Conservation (phyloP, 2,329 filamentous ascomycete species). For the Calycina herbarum region DNA sequence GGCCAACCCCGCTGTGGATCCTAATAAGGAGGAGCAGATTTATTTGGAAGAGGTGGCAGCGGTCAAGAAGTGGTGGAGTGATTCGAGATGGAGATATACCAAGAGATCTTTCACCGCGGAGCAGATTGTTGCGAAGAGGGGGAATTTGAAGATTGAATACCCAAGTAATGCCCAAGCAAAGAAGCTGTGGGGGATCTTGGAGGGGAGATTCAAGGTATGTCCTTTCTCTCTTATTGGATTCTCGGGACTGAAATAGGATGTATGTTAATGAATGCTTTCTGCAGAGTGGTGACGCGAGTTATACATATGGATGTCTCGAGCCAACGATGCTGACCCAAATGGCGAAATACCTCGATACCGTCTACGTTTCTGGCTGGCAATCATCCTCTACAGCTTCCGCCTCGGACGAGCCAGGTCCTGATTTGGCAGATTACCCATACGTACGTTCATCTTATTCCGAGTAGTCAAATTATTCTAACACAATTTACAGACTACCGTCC, state of each 20-base stretch:
- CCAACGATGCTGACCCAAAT: conserved; percentile 99
- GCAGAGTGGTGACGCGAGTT: conserved; percentile 81
- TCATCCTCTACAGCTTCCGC: conserved; percentile 94
- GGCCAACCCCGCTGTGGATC: conserved; percentile 57
- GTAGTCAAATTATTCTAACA: conserved; percentile 10
- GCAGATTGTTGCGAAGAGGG: conserved; percentile 94
- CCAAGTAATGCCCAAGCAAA: conserved; percentile 86
- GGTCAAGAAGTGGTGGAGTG: conserved; percentile 92
- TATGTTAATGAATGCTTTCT: conserved; percentile 21
- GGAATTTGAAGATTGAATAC: conserved; percentile 87
- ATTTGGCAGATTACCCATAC: conserved; percentile 97
- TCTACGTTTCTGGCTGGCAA: conserved; percentile 99
- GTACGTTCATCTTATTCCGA: conserved; percentile 47
- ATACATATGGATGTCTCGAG: conserved; percentile 95
- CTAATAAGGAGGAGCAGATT: conserved; percentile 54
- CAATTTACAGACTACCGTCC: conserved; percentile 77
- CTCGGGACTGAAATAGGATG: background rate
- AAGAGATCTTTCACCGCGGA: conserved; percentile 92
- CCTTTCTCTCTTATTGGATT: background rate
- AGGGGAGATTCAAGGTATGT: conserved; percentile 76
- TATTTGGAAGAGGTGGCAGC: conserved; percentile 76
- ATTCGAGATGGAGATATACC: conserved; percentile 89
- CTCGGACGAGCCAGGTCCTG: conserved; percentile 92
- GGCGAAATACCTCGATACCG: conserved; percentile 97
- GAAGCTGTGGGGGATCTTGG: conserved; percentile 92